These are phyloP conservation scores for Chaetomium tenue DNA, from an alignment of 495 filamentous ascomycete genomes.

Conservation along the genomic window DNA sequence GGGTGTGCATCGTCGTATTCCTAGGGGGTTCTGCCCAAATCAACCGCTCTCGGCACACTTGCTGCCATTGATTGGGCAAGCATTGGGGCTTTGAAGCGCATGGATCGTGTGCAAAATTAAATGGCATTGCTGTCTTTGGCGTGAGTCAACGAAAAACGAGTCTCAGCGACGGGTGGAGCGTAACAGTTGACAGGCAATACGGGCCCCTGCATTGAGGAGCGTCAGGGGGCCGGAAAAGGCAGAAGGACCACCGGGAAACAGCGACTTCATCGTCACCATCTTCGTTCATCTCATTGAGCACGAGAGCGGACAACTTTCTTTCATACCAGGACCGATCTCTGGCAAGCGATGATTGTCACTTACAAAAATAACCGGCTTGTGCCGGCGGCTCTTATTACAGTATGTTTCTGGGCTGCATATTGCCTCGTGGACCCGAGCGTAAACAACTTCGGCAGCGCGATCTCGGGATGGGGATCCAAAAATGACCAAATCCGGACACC, in stretches of 20 bases:
- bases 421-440: conserved; percentile 10
- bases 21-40: not conserved
- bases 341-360: conserved; percentile 10
- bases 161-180: not conserved
- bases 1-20: not conserved
- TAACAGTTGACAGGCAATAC: not conserved
- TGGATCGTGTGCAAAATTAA: conserved; percentile 4
- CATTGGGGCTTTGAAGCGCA: not conserved
- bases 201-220: not conserved
- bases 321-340: not conserved
- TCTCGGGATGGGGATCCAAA: not conserved
- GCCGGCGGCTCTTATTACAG: conserved; percentile 13
- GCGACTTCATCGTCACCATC: not conserved
- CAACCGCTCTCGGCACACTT: not conserved
- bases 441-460: conserved; percentile 2
- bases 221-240: not conserved
- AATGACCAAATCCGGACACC: not conserved
- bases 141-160: not conserved
- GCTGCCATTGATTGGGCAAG: not conserved
- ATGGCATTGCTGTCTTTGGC: not conserved
- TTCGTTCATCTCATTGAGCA: not conserved
- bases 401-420: conserved; percentile 13
- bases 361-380: conserved; percentile 20
- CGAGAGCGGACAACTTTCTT: not conserved
- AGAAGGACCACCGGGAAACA: not conserved